A percentile compares a stretch with the other conserved stretches of the same genome.
These are phyloP conservation scores for Geotrichum ghanense DNA, from an alignment of 805 yeast genomes.

Conservation along the genomic window DNA sequence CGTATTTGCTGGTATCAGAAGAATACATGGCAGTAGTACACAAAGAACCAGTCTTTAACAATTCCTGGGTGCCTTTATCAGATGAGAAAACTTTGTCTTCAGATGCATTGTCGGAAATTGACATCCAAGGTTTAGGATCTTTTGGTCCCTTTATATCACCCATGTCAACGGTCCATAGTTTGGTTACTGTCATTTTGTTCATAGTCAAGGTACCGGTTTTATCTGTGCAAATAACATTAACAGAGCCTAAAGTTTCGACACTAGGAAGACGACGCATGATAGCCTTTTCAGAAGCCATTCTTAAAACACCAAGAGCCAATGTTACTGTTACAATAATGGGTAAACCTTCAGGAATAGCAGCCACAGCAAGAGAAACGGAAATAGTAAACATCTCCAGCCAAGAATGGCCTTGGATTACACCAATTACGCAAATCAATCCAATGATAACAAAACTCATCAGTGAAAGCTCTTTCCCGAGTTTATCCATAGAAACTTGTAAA, in stretches of 20 bases:
- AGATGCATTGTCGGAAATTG: constrained; percentile 2
- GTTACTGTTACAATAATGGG: constrained; percentile 98
- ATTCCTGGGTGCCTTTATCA: constrained; percentile 3
- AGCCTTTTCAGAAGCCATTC: constrained; percentile 93
- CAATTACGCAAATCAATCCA: constrained; percentile 84
- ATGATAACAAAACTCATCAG: constrained; percentile 75
- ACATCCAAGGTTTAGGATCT: constrained; percentile 9
- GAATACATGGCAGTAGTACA: constrained; percentile 27
- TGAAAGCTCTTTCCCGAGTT: constrained; percentile 83
- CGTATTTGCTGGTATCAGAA: constrained; percentile 51
- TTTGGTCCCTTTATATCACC: constrained; percentile 9
- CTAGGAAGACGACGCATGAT: constrained; percentile 90
- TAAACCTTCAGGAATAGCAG: constrained; percentile 97
- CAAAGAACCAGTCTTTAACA: constrained; percentile 20
- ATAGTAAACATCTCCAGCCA: constrained; percentile 98
- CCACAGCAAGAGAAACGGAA: constrained; percentile 93
- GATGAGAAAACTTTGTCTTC: constrained; percentile 2
- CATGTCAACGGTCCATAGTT: constrained; percentile 63
- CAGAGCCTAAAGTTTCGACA: constrained; percentile 91
- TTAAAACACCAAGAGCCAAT: constrained; percentile 84
- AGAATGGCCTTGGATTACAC: constrained; percentile 80
- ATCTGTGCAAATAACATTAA: no score
- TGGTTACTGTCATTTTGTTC: constrained; percentile 83
- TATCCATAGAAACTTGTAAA: constrained; percentile 88
- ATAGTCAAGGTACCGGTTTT: constrained; percentile 86